These are phyloP conservation scores for Tetrapyrgos nigripes DNA, from an alignment of 1,284 basidiomycete genomes.

Conservation along the genomic window DNA sequence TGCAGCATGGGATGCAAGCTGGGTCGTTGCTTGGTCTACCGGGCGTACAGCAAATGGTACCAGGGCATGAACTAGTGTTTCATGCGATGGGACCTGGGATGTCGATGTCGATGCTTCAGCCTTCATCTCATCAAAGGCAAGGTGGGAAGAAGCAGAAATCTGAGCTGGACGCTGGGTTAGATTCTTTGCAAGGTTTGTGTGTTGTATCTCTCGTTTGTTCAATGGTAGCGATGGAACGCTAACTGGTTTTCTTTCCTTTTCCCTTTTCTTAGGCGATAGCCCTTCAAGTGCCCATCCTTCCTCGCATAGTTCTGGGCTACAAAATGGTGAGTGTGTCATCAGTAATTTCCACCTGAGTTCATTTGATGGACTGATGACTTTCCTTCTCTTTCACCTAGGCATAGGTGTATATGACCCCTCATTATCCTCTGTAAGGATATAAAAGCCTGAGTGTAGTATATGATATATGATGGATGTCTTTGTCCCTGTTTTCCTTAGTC, in stretches of 20 bases:
- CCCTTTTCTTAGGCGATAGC: neutral
- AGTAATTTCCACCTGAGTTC: neutral
- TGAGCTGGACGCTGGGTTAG: neutral
- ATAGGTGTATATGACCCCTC: neutral
- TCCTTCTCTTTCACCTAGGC: neutral
- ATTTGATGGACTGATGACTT: too few relatives aligned
- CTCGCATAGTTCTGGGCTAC: neutral
- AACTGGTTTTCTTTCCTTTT: neutral
- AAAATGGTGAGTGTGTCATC: neutral
- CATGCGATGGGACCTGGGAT: neutral
- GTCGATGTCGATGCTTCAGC: neutral
- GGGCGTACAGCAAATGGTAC: neutral
- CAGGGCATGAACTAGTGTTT: slow-evolving; percentile 3
- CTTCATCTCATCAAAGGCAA: neutral
- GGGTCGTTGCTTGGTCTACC: neutral
- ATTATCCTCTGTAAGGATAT: neutral
- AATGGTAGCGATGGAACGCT: too few relatives aligned
- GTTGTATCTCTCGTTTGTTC: too few relatives aligned
- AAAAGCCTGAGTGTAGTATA: too few relatives aligned
- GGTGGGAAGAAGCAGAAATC: neutral
- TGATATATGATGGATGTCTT: too few relatives aligned
- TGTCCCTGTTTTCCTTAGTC: too few relatives aligned
- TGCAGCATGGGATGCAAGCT: slow-evolving; percentile 2
- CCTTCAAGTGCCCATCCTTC: neutral
- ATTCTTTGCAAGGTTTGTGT: neutral